A percentile compares a stretch with the other conserved stretches of the same genome.
Evolutionary conservation across 1,284 basidiomycete species (phyloP).

Genomic region (Naganishia sp.): DNA sequence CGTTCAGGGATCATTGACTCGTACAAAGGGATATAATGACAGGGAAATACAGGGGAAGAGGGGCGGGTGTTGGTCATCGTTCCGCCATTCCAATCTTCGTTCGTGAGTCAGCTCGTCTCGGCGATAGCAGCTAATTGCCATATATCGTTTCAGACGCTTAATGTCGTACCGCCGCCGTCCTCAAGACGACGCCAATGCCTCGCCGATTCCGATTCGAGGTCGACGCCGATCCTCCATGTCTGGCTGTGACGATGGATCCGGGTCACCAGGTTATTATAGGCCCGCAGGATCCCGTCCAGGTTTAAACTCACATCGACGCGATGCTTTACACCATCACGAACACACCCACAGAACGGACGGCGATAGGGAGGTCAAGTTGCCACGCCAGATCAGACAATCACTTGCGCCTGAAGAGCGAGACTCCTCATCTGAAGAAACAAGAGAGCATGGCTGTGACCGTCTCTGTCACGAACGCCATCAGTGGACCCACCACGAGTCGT

Average conservation of each 20-base stretch:
- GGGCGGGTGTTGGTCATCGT: background rate
- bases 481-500: background rate
- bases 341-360: background rate
- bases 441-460: background rate
- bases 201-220: constrained; percentile 7
- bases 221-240: constrained; percentile 3
- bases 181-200: background rate
- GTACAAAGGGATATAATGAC: background rate
- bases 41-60: background rate
- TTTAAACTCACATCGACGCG: background rate
- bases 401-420: background rate
- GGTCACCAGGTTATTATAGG: constrained; percentile 1
- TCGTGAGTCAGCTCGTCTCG: background rate
- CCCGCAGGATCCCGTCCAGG: background rate
- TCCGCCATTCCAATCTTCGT: background rate
- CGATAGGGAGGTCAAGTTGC: background rate
- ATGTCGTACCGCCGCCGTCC: background rate
- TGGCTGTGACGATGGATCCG: background rate
- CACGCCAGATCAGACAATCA: constrained; percentile 6
- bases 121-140: background rate
- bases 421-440: background rate
- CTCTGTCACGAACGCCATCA: background rate
- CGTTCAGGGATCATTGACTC: background rate
- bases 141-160: background rate
- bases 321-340: background rate